A percentile compares a stretch with the other conserved stretches of the same genome.
Evolutionary conservation across 768 basidiomycete species (phyloP).

Genomic region (Leucogyrophana mollusca): DNA sequence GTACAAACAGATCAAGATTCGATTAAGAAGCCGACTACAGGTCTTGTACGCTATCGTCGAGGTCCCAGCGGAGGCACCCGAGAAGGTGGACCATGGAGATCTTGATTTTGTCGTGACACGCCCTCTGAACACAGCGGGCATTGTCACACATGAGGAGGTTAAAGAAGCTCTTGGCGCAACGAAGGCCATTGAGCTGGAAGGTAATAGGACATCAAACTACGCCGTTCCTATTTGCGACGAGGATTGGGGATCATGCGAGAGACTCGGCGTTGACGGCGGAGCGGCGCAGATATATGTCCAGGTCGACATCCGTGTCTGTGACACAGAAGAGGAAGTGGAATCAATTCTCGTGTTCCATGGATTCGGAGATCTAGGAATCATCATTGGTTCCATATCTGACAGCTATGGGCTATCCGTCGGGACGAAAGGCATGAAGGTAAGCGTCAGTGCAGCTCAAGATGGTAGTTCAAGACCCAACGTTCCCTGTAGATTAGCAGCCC

Average conservation of each 20-base stretch:
- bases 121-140: slow-evolving; percentile 28
- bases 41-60: slow-evolving; percentile 49
- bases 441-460: background rate
- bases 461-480: slow-evolving; percentile 25
- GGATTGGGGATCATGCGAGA: slow-evolving; percentile 32
- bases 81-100: slow-evolving; percentile 66
- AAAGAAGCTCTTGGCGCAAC: slow-evolving; percentile 46
- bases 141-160: slow-evolving; percentile 35
- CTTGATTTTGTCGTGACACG: slow-evolving; percentile 62
- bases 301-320: slow-evolving; percentile 65
- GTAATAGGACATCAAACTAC: slow-evolving; percentile 61
- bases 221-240: slow-evolving; percentile 46
- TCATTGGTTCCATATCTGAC: slow-evolving; percentile 54
- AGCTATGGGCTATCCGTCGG: slow-evolving; percentile 51
- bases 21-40: slow-evolving; percentile 39
- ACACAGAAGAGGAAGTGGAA: slow-evolving; percentile 47
- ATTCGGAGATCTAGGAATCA: slow-evolving; percentile 75
- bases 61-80: slow-evolving; percentile 62
- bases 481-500: slow-evolving; percentile 23
- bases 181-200: slow-evolving; percentile 45
- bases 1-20: slow-evolving; percentile 52
- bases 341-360: slow-evolving; percentile 54
- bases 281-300: slow-evolving; percentile 34
- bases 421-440: slow-evolving; percentile 58
- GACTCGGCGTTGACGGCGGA: slow-evolving; percentile 2